Evolutionary conservation across 345 rosid species (phyloP).

Genomic region (Eucalyptus rudis): DNA sequence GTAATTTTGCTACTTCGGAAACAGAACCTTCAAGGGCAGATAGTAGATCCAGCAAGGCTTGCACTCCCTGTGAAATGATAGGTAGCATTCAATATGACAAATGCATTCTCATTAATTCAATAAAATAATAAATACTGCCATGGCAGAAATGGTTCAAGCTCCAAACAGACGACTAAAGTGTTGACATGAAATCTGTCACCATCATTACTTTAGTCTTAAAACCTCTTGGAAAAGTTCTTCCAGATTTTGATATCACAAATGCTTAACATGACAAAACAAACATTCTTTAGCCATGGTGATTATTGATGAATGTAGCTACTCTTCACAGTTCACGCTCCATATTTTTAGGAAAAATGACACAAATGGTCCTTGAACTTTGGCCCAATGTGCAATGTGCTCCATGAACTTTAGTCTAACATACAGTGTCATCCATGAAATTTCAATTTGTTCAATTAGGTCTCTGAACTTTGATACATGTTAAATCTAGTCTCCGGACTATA

Average conservation of each 20-base stretch:
- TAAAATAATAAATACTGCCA: background rate
- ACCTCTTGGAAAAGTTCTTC: background rate
- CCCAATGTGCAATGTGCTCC: too few relatives aligned
- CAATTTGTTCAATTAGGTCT: too few relatives aligned
- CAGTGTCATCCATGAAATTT: too few relatives aligned
- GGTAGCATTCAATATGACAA: background rate
- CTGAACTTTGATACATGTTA: too few relatives aligned
- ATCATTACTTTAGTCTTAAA: background rate
- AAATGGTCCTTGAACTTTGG: too few relatives aligned
- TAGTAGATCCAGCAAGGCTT: conserved; percentile 70
- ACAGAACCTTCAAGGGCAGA: conserved; percentile 74
- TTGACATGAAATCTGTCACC: background rate
- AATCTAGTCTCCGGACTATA: too few relatives aligned
- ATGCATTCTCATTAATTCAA: background rate
- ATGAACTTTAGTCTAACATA: too few relatives aligned
- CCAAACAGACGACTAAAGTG: background rate
- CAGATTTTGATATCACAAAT: background rate
- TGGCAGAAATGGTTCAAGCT: background rate
- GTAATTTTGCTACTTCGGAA: conserved; percentile 59
- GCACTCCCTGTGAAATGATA: conserved; percentile 59
- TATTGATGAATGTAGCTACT: background rate
- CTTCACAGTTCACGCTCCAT: background rate
- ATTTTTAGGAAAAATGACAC: background rate
- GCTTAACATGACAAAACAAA: background rate
- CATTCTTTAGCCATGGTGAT: background rate